These are phyloP conservation scores for Haplosporangium sp. DNA, from an alignment of 371 early-diverging fungal genomes.

Conservation along the genomic window DNA sequence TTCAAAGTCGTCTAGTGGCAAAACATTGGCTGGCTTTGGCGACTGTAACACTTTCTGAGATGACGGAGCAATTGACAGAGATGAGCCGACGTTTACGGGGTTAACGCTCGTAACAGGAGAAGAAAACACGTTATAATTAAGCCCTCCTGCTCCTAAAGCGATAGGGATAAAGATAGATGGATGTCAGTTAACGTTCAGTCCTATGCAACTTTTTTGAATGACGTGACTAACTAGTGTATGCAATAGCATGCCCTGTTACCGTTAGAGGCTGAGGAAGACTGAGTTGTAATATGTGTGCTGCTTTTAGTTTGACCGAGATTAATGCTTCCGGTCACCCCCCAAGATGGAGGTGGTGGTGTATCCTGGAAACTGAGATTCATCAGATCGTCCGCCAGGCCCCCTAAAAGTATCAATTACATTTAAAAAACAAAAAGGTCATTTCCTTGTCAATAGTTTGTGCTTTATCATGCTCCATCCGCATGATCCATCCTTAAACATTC, in stretches of 20 bases:
- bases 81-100: conserved; percentile 16
- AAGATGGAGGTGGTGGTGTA: conserved; percentile 39
- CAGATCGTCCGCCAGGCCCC: conserved; percentile 46
- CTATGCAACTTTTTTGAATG: too few species aligned
- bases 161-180: background rate
- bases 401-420: conserved; percentile 4
- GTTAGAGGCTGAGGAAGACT: conserved; percentile 7
- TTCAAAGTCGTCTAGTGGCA: conserved; percentile 43
- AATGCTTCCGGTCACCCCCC: conserved; percentile 47
- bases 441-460: background rate
- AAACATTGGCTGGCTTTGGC: background rate
- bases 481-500: background rate
- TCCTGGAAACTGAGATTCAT: conserved; percentile 52
- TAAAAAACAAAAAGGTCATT: background rate
- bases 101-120: conserved; percentile 28
- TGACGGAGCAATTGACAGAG: background rate
- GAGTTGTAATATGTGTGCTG: background rate
- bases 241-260: too few species aligned
- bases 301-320: conserved; percentile 28
- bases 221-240: background rate
- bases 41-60: conserved; percentile 9
- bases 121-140: conserved; percentile 24
- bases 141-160: conserved; percentile 7
- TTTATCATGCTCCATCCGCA: background rate
- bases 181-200: background rate